Base-by-base conservation (phyloP, 176 grass and related monocot genomes). In the Carex littledalei region DNA sequence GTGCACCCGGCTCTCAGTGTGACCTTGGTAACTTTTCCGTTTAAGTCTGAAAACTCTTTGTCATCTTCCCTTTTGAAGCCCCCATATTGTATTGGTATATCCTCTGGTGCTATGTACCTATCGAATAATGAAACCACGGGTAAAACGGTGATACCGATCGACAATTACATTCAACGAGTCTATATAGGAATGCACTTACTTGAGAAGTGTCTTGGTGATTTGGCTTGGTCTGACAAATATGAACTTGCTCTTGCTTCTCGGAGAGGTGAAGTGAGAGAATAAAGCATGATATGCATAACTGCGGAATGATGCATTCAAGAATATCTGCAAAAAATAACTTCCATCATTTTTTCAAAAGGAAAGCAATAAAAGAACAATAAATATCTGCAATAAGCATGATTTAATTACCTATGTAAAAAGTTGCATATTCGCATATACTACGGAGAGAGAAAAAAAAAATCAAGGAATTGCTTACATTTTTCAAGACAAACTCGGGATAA, bases 171-270 rank as follows among this genome's bases (percentile, higher is more conserved):
- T 24, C 49, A 78, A 54, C 5, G 10, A 13, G 24, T 31, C 12
- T 24, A 29, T 55, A 16, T 34, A 78, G 14, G 35, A 54, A 32
- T 57, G 15, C 32, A 60, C 35, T 26, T 86, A 90, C 88, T 86
- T 90, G 79, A 90, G 84, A 68, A 90, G 88, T 53, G 88, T 90
- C 69, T 86, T 85, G n/a, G 84, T 86, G 53, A 86, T 81, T 86
- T 80, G 75, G 31, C 61, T 59, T 20, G 88, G 79, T 43, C 84
- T 86, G 58, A 58, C 88, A 71, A 90, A 90, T 58, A 90, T 84
- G 37, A 90, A 90, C 80, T 90, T 90, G 88, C 69, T 84, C 60
- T 29, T 86, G 34, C 60, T 90, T 78, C 84, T 86, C 8, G 70
- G 32, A 39, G 84, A 62, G 29, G 69, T 41, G 80, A 90, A 84